phyloP scores from a whole-genome alignment of 371 early-diverging fungal genomes.

The Rhizopus sp. region DNA sequence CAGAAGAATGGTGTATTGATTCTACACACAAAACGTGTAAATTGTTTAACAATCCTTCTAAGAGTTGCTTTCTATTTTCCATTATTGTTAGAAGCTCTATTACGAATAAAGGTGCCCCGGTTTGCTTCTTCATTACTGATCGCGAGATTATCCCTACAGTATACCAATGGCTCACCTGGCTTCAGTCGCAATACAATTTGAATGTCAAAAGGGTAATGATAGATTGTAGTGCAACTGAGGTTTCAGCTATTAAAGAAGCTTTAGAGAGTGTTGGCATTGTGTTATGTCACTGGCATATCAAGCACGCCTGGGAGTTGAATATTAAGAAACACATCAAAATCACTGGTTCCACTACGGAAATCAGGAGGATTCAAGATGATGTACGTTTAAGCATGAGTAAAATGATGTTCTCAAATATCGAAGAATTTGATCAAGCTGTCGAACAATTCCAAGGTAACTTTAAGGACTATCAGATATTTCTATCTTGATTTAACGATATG shows the following conservation, averaged over 20 bases:
- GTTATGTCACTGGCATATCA: constrained; percentile 16
- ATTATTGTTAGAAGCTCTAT: constrained; percentile 6
- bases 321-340: no score
- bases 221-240: constrained; percentile 11
- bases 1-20: constrained; percentile 10
- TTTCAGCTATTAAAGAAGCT: not conserved
- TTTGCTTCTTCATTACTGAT: constrained; percentile 13
- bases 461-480: no score
- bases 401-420: no score
- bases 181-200: not conserved
- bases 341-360: no score
- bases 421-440: no score
- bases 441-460: no score
- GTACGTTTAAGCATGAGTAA: no score
- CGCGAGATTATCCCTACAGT: not conserved
- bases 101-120: constrained; percentile 8
- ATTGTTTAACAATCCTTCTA: not conserved
- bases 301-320: constrained; percentile 11
- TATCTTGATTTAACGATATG: no score
- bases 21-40: constrained; percentile 7
- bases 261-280: constrained; percentile 2
- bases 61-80: constrained; percentile 3
- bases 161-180: not conserved
- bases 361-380: no score
- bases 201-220: constrained; percentile 5